phyloP scores from a whole-genome alignment of 2,329 filamentous ascomycete genomes.

The Talaromyces sp. region DNA sequence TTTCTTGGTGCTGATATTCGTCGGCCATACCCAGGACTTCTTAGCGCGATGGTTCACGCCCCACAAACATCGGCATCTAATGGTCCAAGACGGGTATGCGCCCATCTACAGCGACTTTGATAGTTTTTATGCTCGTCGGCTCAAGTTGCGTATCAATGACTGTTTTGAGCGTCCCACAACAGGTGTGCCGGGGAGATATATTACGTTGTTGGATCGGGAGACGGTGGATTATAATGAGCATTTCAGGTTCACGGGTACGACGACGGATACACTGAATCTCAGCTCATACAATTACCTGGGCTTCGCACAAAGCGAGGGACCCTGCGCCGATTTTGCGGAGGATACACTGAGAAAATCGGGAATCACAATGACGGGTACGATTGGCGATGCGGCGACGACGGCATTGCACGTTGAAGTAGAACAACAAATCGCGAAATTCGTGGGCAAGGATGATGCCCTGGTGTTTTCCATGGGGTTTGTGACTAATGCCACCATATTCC shows the following conservation, averaged over 20 bases:
- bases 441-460: constrained; percentile 87
- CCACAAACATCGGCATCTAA: constrained; percentile 75
- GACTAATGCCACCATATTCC: constrained; percentile 90
- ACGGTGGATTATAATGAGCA: constrained; percentile 76
- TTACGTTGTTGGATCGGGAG: constrained; percentile 81
- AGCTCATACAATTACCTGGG: constrained; percentile 98
- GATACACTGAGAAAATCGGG: constrained; percentile 77
- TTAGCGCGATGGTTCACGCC: constrained; percentile 87
- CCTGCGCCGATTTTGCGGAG: constrained; percentile 87
- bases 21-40: constrained; percentile 90
- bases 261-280: constrained; percentile 90
- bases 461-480: constrained; percentile 98
- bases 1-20: constrained; percentile 87
- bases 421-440: constrained; percentile 77
- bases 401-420: constrained; percentile 84
- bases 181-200: constrained; percentile 85
- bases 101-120: constrained; percentile 95
- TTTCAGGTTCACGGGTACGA: constrained; percentile 79
- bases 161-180: constrained; percentile 87
- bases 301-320: constrained; percentile 91
- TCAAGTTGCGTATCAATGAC: constrained; percentile 91
- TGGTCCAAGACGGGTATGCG: constrained; percentile 78
- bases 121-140: constrained; percentile 86
- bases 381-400: constrained; percentile 75
- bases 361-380: constrained; percentile 71